phyloP scores from a whole-genome alignment of 1,139 yeast genomes.

The Sugiyamaella grinbergsii region DNA sequence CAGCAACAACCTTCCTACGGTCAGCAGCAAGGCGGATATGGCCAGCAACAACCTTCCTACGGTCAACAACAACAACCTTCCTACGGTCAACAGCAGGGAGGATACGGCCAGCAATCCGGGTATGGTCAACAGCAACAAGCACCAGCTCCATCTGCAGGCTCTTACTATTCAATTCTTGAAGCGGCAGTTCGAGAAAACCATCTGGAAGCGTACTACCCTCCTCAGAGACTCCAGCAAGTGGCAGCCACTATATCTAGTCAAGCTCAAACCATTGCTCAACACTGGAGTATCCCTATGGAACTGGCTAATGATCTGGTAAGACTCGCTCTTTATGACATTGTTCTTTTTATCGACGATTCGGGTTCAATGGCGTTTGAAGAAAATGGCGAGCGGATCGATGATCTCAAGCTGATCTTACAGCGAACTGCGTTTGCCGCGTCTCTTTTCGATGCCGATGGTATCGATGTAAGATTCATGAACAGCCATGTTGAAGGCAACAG shows the following conservation, averaged over 20 bases:
- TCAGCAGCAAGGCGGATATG: slow-evolving; percentile 1
- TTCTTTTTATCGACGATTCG: slow-evolving; percentile 42
- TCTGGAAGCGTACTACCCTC: slow-evolving; percentile 39
- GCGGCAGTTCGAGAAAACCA: slow-evolving; percentile 40
- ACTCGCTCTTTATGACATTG: slow-evolving; percentile 41
- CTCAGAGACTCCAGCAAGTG: slow-evolving; percentile 39
- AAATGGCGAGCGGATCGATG: slow-evolving; percentile 44
- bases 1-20: slow-evolving; percentile 2
- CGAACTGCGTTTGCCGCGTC: slow-evolving; percentile 42
- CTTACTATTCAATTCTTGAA: slow-evolving; percentile 30
- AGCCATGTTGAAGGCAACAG: slow-evolving; percentile 36
- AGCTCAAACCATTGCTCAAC: slow-evolving; percentile 32
- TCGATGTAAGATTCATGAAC: slow-evolving; percentile 42
- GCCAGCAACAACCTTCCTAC: neutral
- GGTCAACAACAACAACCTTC: neutral
- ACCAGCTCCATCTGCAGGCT: slow-evolving; percentile 1
- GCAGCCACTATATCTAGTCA: slow-evolving; percentile 36
- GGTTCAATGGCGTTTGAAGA: slow-evolving; percentile 45
- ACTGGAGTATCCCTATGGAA: slow-evolving; percentile 40
- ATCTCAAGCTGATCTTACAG: slow-evolving; percentile 39
- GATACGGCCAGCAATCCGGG: slow-evolving; percentile 21
- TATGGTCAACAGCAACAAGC: slow-evolving; percentile 19
- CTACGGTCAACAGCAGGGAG: slow-evolving; percentile 2
- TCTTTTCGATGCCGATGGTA: slow-evolving; percentile 42
- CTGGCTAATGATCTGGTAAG: slow-evolving; percentile 40